These are phyloP conservation scores for Globisporangium sylvaticum DNA, from an alignment of 352 stramenopile species.

Conservation along the genomic window DNA sequence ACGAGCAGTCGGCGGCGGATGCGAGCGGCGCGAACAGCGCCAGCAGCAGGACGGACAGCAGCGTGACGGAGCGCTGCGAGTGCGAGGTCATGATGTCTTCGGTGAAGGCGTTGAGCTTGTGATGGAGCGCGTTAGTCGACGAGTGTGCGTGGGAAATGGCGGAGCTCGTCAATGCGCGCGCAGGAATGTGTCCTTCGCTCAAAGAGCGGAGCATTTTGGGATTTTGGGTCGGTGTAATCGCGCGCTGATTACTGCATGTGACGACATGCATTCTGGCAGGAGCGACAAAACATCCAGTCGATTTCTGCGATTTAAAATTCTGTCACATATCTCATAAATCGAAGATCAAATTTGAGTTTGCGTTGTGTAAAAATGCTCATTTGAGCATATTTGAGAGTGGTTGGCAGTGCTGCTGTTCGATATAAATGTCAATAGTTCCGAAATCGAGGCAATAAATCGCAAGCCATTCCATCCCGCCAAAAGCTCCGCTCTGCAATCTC, in stretches of 20 bases:
- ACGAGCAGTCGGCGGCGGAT: slow-evolving; percentile 2
- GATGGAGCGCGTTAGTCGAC: neutral
- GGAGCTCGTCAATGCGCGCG: neutral
- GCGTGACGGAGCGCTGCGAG: neutral
- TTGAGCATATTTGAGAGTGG: neutral
- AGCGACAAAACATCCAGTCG: neutral
- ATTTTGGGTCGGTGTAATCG: neutral
- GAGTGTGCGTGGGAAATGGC: neutral
- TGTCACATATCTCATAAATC: neutral
- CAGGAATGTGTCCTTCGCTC: neutral
- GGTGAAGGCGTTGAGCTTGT: neutral
- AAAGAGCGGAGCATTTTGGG: neutral
- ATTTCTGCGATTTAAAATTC: neutral
- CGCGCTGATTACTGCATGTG: neutral
- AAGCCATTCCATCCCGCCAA: neutral
- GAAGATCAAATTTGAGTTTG: neutral
- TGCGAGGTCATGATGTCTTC: neutral
- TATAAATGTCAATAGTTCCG: neutral
- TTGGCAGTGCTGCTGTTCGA: too few relatives aligned
- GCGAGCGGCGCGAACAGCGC: neutral
- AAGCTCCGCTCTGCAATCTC: neutral
- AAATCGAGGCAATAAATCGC: neutral
- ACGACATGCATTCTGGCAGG: neutral
- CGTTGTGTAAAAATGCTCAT: neutral
- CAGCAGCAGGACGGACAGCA: slow-evolving; percentile 2